Base-by-base conservation (phyloP, 495 filamentous ascomycete genomes). In the Xylaria telfairii region DNA sequence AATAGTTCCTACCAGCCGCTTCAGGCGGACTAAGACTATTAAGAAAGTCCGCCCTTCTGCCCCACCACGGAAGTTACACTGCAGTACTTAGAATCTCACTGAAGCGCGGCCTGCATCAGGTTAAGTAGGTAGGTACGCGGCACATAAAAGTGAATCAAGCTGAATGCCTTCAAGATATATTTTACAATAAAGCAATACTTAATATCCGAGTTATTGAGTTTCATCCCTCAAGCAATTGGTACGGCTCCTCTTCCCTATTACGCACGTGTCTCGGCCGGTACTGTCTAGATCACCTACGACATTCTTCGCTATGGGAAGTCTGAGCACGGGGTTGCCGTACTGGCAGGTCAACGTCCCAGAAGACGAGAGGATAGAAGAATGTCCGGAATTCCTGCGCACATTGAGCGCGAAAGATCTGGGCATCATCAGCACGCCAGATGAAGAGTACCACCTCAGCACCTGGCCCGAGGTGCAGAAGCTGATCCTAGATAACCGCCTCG, bases 291-390 rank as follows among this genome's bases (percentile, higher is more conserved):
- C 13, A 17, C 41, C 39, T 2, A 46, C 37, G 19, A 15, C 46
- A 19, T 46, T n/a, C n/a, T 47, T 72, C 37, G n/a, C 61, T 46
- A 81, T 79, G 77, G 80, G 77, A 57, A 77, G 76, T 39, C 26
- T 70, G 4, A 30, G 56, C 8, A 15, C 49, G 1, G 59, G 26
- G 44, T 75, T 90, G 21, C 91, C 92, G 1, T 97, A 91, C 83
- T 97, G 92, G 93, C 88, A 92, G 51, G 84, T 93, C 72, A 96
- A 97, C 78, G 80, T 96, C 19, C 90, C 92, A 4, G 81, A 78
- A 21, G 73, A 81, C 28, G 78, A 89, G 72, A 86, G 92, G 80
- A 87, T 89, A 6, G 73, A 77, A 17, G 82, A 87, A 37, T 96
- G 93, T 74, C 94, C 94, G 0, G 83, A 84, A 34, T 95, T 88